phyloP scores from a whole-genome alignment of 169 alveolate species.

The Eimeria necatrix region DNA sequence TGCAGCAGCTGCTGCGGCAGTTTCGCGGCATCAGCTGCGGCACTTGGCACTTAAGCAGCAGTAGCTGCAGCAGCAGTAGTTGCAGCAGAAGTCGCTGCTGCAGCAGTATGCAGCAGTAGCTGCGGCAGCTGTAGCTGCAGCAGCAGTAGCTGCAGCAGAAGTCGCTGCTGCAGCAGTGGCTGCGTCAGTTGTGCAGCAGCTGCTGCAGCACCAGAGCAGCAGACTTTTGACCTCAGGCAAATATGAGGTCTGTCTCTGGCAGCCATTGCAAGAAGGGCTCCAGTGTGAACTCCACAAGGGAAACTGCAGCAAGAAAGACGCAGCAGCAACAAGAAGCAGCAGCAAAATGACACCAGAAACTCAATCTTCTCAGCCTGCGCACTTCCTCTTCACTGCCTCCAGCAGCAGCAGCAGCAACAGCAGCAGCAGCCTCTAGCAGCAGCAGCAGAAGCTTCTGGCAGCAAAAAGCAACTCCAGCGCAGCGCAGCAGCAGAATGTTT shows the following conservation, averaged over 20 bases:
- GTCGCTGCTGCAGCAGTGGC: too few relatives aligned
- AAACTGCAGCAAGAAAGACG: slow-evolving; percentile 5
- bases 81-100: too few relatives aligned
- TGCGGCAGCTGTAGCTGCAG: too few relatives aligned
- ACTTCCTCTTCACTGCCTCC: neutral
- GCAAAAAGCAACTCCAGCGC: neutral
- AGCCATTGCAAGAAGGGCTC: slow-evolving; percentile 32
- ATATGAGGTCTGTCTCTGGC: slow-evolving; percentile 36
- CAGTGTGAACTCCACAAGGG: slow-evolving; percentile 20
- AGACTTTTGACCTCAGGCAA: neutral
- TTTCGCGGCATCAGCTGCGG: too few relatives aligned
- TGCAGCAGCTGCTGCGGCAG: too few relatives aligned
- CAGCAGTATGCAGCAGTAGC: too few relatives aligned
- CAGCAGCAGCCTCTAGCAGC: neutral
- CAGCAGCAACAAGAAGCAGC: neutral
- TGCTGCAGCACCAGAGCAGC: too few relatives aligned
- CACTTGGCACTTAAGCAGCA: too few relatives aligned
- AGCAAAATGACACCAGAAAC: neutral
- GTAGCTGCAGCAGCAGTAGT: too few relatives aligned
- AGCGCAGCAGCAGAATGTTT: neutral
- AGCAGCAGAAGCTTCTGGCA: neutral
- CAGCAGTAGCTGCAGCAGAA: too few relatives aligned
- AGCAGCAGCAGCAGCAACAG: neutral
- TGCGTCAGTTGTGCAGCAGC: too few relatives aligned
- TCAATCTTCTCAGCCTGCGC: neutral